Base-by-base conservation (phyloP, 2,329 filamentous ascomycete species). In the Cladorrhinum sp. region DNA sequence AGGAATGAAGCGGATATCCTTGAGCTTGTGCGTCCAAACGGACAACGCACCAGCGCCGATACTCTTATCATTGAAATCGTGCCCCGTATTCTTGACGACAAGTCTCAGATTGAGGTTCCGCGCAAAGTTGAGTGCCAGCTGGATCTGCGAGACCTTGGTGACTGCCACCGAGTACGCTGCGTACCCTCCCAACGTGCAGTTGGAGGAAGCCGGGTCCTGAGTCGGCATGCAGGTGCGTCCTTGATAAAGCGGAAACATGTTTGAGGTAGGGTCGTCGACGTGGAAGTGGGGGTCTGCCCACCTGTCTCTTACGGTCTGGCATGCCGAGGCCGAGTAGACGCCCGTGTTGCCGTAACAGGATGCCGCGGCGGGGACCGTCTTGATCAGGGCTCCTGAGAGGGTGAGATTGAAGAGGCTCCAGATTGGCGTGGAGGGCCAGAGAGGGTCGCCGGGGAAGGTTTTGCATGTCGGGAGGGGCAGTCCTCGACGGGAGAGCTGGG, bases 81-180 rank as follows among this genome's bases (percentile, higher is more conserved):
- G 82, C 20, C 80, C 81, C 0, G 81, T 85, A 69, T 83, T 81
- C 71, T 76, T 76, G 57, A 78, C 68, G 2, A 76, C 70, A 10
- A 79, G 65, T 8, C 76, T 68, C 0, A 78, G 49, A 55, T 77
- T 74, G 50, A 66, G 66, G 32, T 76, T 76, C 9, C 76, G 68
- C 0, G 76, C 76, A 66, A 78, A 77, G 64, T 78, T 77, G 32
- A 78, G 69, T 0, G 73, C 74, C 1, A 72, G 69, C 66, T 77
- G 76, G 7, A 78, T 71, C 29, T 78, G 73, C 57, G 67, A 69
- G n/a, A 74, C 74, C 3, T 70, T 74, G 13, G 70, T 74, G 1
- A 71, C 74, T 22, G 76, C 75, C 2, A 78, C 71, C 2, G 76
- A 75, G 55, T 77, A 78, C 5, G 66, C 67, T 0, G 76, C 73